A percentile compares a stretch with the other conserved stretches of the same genome.
phyloP scores from a whole-genome alignment of 257 asterid species.

The Fraxinus pennsylvanica region DNA sequence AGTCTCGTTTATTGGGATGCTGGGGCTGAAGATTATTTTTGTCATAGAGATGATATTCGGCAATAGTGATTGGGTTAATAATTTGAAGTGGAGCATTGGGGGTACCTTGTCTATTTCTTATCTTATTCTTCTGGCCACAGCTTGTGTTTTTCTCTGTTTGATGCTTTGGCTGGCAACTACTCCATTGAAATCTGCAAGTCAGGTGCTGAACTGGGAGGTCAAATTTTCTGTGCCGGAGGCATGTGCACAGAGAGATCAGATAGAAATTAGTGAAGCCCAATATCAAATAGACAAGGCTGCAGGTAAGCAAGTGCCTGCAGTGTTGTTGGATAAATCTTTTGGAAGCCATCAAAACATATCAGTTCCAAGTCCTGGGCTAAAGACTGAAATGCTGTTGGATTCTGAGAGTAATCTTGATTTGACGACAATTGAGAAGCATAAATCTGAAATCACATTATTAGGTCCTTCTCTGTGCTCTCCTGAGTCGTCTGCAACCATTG shows the following conservation, averaged over 20 bases:
- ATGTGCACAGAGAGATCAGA: slow-evolving; percentile 35
- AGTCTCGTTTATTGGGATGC: slow-evolving; percentile 62
- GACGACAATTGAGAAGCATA: slow-evolving; percentile 53
- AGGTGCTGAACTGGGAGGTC: slow-evolving; percentile 48
- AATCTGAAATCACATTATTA: slow-evolving; percentile 43
- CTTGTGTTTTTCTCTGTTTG: slow-evolving; percentile 59
- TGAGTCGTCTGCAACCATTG: slow-evolving; percentile 35
- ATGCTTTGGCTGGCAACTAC: slow-evolving; percentile 88
- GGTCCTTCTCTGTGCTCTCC: slow-evolving; percentile 31
- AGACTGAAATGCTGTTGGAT: slow-evolving; percentile 64
- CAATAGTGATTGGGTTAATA: slow-evolving; percentile 83
- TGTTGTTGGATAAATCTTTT: slow-evolving; percentile 38
- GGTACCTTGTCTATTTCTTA: slow-evolving; percentile 61
- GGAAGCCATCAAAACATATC: slow-evolving; percentile 38
- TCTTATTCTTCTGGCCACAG: slow-evolving; percentile 59
- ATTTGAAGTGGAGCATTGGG: slow-evolving; percentile 73
- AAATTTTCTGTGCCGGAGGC: slow-evolving; percentile 31
- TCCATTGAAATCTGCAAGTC: slow-evolving; percentile 80
- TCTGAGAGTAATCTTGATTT: slow-evolving; percentile 41
- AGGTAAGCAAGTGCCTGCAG: slow-evolving; percentile 40
- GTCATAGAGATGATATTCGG: slow-evolving; percentile 86
- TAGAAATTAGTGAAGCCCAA: slow-evolving; percentile 37
- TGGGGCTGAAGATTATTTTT: slow-evolving; percentile 70
- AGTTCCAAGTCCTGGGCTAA: slow-evolving; percentile 39
- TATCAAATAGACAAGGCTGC: slow-evolving; percentile 40